Base-by-base conservation (phyloP, 129 eudicot genomes). In the Arctium minus region DNA sequence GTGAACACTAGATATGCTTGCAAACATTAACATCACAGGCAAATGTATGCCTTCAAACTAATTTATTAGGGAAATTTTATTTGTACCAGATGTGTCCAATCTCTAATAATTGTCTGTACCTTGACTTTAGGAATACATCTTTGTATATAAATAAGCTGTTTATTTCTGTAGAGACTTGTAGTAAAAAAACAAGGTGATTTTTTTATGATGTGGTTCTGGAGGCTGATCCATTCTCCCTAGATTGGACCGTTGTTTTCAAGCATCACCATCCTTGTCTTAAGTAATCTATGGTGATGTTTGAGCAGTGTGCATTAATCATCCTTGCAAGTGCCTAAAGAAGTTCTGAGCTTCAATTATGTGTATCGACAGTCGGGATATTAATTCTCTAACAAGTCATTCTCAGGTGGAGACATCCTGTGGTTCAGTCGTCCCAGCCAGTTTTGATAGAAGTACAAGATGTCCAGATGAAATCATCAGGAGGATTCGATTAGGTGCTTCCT, bases 381-480 rank as follows among this genome's bases (percentile, higher is more conserved):
- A 72, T 17, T 38, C 10, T 71, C 38, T 72, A 35, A 15, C 15
- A 33, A 31, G 35, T 75, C 53, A 38, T 71, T 40, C 40, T 62
- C 87, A 95, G 97, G 89, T 91, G 67, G 97, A 93, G 60, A 86
- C 92, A 36, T 87, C 92, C 53, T 87, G 87, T 22, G 99, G 99
- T 84, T 81, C 84, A 17, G 85, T 93, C n/a, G 31, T 83, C 72
- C 99, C 99, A 39, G 92, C 97, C 80, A 90, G 90, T 80, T 95
- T 89, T 76, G 97, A 93, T 78, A 32, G 60, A 53, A 89, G 89
- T 70, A 88, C 97, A 17, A 91, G 99, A 84, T 87, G 92, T 60
- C 99, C 99, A 3, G 99, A 95, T 85, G 97, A 91, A 84, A 76
- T 93, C 69, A 86, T 95, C 7, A 87, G 99, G 81, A 89, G 97